Conservation (phyloP, 2,329 filamentous ascomycete species). For the Neofusicoccum parvum region DNA sequence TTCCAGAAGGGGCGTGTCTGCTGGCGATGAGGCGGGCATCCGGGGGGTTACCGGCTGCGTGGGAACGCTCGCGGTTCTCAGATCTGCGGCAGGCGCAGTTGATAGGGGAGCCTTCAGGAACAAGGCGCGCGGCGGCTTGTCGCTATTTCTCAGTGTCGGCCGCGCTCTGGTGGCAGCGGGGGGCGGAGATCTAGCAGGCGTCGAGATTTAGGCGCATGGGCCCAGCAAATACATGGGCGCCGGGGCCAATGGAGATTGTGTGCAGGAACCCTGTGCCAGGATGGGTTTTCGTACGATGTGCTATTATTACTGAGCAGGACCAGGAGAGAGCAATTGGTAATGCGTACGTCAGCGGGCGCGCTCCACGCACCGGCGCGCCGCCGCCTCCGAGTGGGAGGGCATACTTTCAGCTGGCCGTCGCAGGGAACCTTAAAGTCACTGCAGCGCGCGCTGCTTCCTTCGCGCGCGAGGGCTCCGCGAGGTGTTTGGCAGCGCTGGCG, state of each 20-base stretch:
- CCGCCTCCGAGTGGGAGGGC: conserved; percentile 17
- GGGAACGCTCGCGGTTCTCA: background rate
- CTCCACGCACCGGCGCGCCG: background rate
- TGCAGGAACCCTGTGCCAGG: conserved; percentile 4
- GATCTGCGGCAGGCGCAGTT: conserved; percentile 7
- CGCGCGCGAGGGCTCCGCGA: background rate
- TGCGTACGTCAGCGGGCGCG: conserved; percentile 20
- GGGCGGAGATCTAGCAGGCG: conserved; percentile 8
- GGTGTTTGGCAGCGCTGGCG: background rate
- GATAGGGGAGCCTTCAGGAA: conserved; percentile 17
- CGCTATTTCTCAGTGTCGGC: conserved; percentile 8
- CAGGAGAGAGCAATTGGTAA: conserved; percentile 18
- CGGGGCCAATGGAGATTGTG: conserved; percentile 7
- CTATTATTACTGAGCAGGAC: conserved; percentile 14
- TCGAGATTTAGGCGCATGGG: conserved; percentile 19
- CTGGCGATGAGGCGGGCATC: conserved; percentile 8
- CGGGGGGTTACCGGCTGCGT: conserved; percentile 3
- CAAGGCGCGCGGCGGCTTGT: conserved; percentile 7
- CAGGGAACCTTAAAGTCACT: conserved; percentile 18
- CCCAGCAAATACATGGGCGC: background rate
- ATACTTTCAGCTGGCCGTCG: conserved; percentile 1
- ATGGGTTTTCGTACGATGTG: conserved; percentile 6
- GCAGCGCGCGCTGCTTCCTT: conserved; percentile 18
- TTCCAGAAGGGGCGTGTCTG: conserved; percentile 4
- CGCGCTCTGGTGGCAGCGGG: background rate